phyloP scores from a whole-genome alignment of 2,329 filamentous ascomycete genomes.

The Dothideomycetes sp. region DNA sequence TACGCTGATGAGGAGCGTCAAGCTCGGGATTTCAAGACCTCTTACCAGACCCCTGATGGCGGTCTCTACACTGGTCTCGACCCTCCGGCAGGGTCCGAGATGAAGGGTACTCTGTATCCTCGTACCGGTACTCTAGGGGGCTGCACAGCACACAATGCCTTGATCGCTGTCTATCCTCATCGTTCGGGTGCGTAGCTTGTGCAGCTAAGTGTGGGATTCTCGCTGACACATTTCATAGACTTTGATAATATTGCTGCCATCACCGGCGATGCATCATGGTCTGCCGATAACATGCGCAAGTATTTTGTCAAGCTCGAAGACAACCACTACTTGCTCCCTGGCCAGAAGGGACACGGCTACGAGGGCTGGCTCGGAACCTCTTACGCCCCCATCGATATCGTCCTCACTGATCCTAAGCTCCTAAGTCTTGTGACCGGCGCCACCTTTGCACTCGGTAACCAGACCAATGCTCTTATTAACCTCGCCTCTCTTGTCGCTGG shows the following conservation, averaged over 20 bases:
- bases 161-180: conserved; percentile 49
- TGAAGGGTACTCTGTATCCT: conserved; percentile 50
- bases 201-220: not conserved
- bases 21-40: conserved; percentile 49
- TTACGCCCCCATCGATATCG: conserved; percentile 42
- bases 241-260: conserved; percentile 47
- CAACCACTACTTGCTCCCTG: conserved; percentile 41
- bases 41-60: conserved; percentile 45
- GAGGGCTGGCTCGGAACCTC: conserved; percentile 49
- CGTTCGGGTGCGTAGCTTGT: conserved; percentile 1
- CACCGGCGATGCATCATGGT: conserved; percentile 54
- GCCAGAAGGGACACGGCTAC: conserved; percentile 44
- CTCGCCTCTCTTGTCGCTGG: conserved; percentile 14
- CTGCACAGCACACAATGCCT: conserved; percentile 52
- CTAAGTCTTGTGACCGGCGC: conserved; percentile 44
- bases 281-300: conserved; percentile 47
- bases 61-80: conserved; percentile 44
- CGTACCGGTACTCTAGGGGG: conserved; percentile 49
- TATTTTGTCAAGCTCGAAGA: conserved; percentile 47
- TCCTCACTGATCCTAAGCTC: conserved; percentile 45
- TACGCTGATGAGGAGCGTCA: conserved; percentile 47
- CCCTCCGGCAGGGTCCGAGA: conserved; percentile 43
- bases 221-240: not conserved
- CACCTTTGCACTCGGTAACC: conserved; percentile 33
- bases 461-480: conserved; percentile 6